Percentiles rank a stretch among this genome's conserved stretches.
Conservation (phyloP, 2,329 filamentous ascomycete species). For the Trichophyton mentagrophytes region DNA sequence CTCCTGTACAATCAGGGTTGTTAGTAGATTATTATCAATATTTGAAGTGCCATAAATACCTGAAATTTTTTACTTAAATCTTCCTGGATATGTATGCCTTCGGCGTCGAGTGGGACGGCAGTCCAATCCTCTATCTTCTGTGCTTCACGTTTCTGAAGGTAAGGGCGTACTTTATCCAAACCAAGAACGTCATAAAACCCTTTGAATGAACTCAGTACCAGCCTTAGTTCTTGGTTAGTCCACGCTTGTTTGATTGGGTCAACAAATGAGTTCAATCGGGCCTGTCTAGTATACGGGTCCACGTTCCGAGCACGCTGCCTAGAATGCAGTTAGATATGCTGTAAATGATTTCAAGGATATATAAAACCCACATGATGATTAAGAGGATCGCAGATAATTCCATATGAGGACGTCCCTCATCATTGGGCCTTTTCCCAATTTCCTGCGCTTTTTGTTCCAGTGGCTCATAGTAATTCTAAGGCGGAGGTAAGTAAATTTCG, state of each 20-base stretch:
- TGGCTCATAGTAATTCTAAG: constrained; percentile 67
- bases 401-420: constrained; percentile 72
- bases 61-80: constrained; percentile 65
- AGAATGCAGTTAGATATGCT: background rate
- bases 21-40: constrained; percentile 5
- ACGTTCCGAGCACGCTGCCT: constrained; percentile 71
- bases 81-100: constrained; percentile 65
- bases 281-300: constrained; percentile 55
- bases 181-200: constrained; percentile 70
- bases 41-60: constrained; percentile 28
- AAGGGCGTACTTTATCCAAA: constrained; percentile 66
- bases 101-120: constrained; percentile 57
- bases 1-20: constrained; percentile 30
- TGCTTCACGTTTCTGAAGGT: constrained; percentile 60
- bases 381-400: constrained; percentile 85
- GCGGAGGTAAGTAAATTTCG: constrained; percentile 13
- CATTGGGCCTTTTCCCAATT: constrained; percentile 52
- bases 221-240: constrained; percentile 57
- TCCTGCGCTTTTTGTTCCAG: constrained; percentile 73
- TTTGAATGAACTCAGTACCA: constrained; percentile 58
- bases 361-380: constrained; percentile 59
- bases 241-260: constrained; percentile 71
- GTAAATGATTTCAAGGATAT: background rate
- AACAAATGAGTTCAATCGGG: constrained; percentile 63
- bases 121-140: constrained; percentile 75